Percentiles rank a stretch among this genome's conserved stretches.
phyloP scores from a whole-genome alignment of 2,329 filamentous ascomycete genomes.

The Alternaria ventricosa region DNA sequence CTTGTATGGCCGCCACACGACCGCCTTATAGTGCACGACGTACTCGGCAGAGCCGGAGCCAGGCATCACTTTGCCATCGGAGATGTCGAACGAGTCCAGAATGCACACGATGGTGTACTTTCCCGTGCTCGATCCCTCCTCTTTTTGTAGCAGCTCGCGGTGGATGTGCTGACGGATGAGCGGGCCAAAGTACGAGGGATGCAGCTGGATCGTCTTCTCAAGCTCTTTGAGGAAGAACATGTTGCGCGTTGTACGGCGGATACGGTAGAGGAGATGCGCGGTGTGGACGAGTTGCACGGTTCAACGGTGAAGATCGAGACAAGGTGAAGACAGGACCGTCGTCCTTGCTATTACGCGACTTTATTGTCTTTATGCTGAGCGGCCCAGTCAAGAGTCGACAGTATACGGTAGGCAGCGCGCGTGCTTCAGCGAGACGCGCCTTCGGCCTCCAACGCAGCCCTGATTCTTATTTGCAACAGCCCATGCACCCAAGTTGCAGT shows the following conservation, averaged over 20 bases:
- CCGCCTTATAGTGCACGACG: slow-evolving; percentile 91
- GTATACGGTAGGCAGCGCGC: slow-evolving; percentile 22
- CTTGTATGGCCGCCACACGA: slow-evolving; percentile 97
- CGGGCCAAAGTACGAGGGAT: slow-evolving; percentile 95
- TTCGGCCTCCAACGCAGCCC: slow-evolving; percentile 38
- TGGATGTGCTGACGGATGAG: slow-evolving; percentile 93
- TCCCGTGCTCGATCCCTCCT: slow-evolving; percentile 93
- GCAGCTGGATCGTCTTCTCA: slow-evolving; percentile 91
- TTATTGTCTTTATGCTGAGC: slow-evolving; percentile 33
- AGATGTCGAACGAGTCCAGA: slow-evolving; percentile 95
- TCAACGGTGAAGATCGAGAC: slow-evolving; percentile 8
- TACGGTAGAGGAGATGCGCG: slow-evolving; percentile 9
- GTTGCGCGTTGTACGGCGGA: slow-evolving; percentile 35
- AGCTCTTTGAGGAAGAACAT: slow-evolving; percentile 99
- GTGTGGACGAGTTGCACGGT: slow-evolving; percentile 21
- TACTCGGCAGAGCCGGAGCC: slow-evolving; percentile 93
- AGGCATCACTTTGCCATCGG: slow-evolving; percentile 88
- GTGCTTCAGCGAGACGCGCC: slow-evolving; percentile 35
- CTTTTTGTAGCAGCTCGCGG: slow-evolving; percentile 86
- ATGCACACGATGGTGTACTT: slow-evolving; percentile 98
- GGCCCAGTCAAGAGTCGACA: slow-evolving; percentile 24
- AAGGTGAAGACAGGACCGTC: slow-evolving; percentile 11
- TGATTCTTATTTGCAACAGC: slow-evolving; percentile 26
- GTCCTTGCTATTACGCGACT: slow-evolving; percentile 31
- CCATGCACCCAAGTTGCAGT: slow-evolving; percentile 34